phyloP scores from a whole-genome alignment of 208 protist genomes.

The Crithidia brevicula region DNA sequence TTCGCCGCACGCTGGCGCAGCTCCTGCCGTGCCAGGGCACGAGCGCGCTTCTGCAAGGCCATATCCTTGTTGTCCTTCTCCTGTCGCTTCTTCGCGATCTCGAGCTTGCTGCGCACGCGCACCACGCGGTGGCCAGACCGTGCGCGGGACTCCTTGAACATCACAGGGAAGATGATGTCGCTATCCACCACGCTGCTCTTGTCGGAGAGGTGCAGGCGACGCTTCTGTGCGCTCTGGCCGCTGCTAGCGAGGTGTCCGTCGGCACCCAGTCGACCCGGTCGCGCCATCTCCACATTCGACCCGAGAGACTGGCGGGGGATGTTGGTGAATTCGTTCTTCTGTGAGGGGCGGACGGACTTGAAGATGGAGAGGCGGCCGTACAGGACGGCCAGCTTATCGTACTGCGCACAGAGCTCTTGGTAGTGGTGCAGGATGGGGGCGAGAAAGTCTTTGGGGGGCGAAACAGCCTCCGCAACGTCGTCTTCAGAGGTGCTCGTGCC shows the following conservation, averaged over 20 bases:
- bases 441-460: slow-evolving; percentile 75
- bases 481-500: background rate
- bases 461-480: slow-evolving; percentile 10
- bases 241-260: background rate
- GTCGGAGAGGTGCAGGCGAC: slow-evolving; percentile 19
- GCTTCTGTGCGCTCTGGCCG: slow-evolving; percentile 2
- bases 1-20: slow-evolving; percentile 8
- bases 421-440: slow-evolving; percentile 86
- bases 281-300: slow-evolving; percentile 56
- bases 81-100: slow-evolving; percentile 35
- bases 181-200: slow-evolving; percentile 36
- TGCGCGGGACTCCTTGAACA: slow-evolving; percentile 77
- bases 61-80: slow-evolving; percentile 27
- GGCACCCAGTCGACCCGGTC: background rate
- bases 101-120: slow-evolving; percentile 54
- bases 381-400: slow-evolving; percentile 73
- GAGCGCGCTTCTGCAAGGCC: slow-evolving; percentile 43
- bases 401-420: slow-evolving; percentile 51
- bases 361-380: slow-evolving; percentile 86
- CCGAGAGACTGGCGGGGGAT: slow-evolving; percentile 37
- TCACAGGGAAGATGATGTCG: slow-evolving; percentile 78
- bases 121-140: slow-evolving; percentile 48
- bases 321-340: slow-evolving; percentile 67
- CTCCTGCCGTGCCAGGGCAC: slow-evolving; percentile 18
- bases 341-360: slow-evolving; percentile 71